phyloP scores from a whole-genome alignment of 2,329 filamentous ascomycete species.

The Curvularia hawaiiensis region DNA sequence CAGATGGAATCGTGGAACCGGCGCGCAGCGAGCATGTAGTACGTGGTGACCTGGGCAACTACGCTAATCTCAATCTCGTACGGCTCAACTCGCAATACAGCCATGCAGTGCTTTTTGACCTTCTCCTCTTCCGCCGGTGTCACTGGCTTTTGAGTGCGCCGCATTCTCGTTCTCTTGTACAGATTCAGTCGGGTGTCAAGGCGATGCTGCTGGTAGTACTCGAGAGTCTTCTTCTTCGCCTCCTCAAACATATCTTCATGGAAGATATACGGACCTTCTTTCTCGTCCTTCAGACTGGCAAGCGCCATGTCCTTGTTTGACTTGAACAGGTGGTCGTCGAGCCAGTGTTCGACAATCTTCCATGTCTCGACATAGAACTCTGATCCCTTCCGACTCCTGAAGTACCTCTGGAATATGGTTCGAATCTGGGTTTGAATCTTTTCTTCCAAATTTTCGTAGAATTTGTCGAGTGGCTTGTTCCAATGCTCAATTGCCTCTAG shows the following conservation, averaged over 20 bases:
- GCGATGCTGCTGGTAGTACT: constrained; percentile 34
- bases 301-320: constrained; percentile 32
- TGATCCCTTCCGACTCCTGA: constrained; percentile 37
- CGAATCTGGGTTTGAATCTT: constrained; percentile 24
- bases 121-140: constrained; percentile 35
- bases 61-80: constrained; percentile 66
- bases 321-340: constrained; percentile 13
- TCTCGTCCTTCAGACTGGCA: constrained; percentile 41
- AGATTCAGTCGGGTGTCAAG: constrained; percentile 31
- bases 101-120: constrained; percentile 20
- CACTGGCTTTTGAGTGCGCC: constrained; percentile 17
- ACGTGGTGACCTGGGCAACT: constrained; percentile 67
- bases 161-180: constrained; percentile 33
- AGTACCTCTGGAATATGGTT: constrained; percentile 33
- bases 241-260: constrained; percentile 26
- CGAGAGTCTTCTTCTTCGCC: constrained; percentile 23
- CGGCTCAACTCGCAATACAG: constrained; percentile 59
- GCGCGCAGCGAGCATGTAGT: constrained; percentile 69
- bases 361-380: constrained; percentile 33
- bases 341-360: constrained; percentile 32
- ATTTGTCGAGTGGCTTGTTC: constrained; percentile 28
- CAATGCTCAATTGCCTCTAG: constrained; percentile 37
- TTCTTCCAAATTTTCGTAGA: constrained; percentile 31
- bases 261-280: constrained; percentile 44
- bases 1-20: constrained; percentile 65